These are phyloP conservation scores for Xylaria cubensis DNA, from an alignment of 495 filamentous ascomycete species.

Conservation along the genomic window DNA sequence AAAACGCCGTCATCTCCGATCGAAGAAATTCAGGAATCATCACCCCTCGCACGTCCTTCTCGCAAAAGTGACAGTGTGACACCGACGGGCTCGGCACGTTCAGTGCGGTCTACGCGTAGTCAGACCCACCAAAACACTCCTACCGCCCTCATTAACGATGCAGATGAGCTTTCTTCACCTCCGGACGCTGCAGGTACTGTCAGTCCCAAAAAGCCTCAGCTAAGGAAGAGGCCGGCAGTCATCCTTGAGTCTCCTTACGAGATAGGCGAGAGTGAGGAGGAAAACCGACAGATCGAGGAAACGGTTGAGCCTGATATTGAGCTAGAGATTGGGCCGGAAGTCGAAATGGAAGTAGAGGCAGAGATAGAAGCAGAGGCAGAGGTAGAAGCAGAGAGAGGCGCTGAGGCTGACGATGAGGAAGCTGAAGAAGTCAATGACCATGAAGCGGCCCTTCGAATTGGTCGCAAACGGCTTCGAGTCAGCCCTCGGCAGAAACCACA, in stretches of 20 bases:
- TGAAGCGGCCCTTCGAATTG: constrained; percentile 45
- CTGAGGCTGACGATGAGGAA: constrained; percentile 26
- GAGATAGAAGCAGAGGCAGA: constrained; percentile 27
- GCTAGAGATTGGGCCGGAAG: constrained; percentile 8
- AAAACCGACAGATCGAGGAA: constrained; percentile 17
- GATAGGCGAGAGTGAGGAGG: constrained; percentile 19
- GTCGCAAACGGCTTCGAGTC: constrained; percentile 46
- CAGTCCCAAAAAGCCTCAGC: constrained; percentile 38
- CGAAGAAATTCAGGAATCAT: constrained; percentile 22
- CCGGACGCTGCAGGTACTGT: constrained; percentile 40
- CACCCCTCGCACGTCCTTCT: constrained; percentile 28
- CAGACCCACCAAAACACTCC: constrained; percentile 29
- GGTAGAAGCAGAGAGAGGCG: constrained; percentile 35
- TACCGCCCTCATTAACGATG: constrained; percentile 20
- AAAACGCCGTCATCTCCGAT: constrained; percentile 23
- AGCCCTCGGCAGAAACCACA: constrained; percentile 29
- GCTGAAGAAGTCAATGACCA: constrained; percentile 42
- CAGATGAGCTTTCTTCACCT: constrained; percentile 40
- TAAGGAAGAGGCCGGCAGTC: constrained; percentile 24
- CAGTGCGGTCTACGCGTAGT: constrained; percentile 35
- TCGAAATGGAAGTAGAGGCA: constrained; percentile 23
- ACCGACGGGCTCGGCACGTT: constrained; percentile 30
- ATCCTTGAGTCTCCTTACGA: constrained; percentile 27
- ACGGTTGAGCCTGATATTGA: not conserved
- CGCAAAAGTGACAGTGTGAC: constrained; percentile 32